Conservation (phyloP, 208 protist genomes). For the Histomonas meleagridis region DNA sequence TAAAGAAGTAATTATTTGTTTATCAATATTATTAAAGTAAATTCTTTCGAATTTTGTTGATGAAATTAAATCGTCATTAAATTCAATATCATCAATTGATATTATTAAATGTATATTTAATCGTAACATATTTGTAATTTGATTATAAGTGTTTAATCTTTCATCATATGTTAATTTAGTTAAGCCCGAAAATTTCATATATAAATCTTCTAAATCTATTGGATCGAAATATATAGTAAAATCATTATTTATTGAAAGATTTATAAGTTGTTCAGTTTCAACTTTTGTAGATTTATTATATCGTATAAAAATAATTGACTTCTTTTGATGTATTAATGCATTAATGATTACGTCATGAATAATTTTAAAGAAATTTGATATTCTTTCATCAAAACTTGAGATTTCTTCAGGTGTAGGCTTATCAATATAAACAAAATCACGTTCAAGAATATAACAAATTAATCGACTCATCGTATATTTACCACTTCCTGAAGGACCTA, state of each 20-base stretch:
- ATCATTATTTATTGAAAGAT: not conserved
- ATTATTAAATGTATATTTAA: conserved; percentile 15
- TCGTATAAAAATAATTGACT: not conserved
- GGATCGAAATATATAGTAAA: not conserved
- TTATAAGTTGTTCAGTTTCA: not conserved
- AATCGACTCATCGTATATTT: not conserved
- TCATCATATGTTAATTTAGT: not conserved
- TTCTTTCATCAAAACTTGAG: not conserved
- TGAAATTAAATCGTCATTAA: not conserved
- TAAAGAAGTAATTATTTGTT: too few species aligned
- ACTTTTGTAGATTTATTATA: not conserved
- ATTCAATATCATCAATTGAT: not conserved
- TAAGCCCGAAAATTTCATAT: not conserved
- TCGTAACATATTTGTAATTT: not conserved
- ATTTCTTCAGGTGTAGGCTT: not conserved
- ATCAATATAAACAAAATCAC: conserved; percentile 25
- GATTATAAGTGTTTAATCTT: not conserved
- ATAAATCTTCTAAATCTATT: not conserved
- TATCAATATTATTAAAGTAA: too few species aligned
- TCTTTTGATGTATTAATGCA: conserved; percentile 16
- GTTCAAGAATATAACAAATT: not conserved
- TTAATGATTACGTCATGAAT: not conserved
- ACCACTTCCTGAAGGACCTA: not conserved
- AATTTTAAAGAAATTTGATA: not conserved
- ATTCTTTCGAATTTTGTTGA: too few species aligned